A percentile compares a stretch with the other conserved stretches of the same genome.
phyloP scores from a whole-genome alignment of 208 protist genomes.

The Wallacemonas sp. region DNA sequence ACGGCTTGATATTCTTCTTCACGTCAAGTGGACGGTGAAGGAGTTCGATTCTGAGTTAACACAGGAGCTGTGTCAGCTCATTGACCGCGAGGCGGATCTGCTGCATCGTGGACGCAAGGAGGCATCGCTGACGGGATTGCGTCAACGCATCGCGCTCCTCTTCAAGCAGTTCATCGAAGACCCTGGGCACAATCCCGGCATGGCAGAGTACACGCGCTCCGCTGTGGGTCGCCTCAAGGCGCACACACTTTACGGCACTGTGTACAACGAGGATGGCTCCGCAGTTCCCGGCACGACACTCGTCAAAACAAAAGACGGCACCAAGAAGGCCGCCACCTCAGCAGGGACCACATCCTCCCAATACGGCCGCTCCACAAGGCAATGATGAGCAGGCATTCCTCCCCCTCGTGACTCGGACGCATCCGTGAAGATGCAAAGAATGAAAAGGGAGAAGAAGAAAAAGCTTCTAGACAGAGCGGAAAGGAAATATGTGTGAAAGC shows the following conservation, averaged over 20 bases:
- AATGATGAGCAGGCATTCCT: neutral
- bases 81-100: slow-evolving; percentile 97
- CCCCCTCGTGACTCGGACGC: too few relatives aligned
- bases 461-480: neutral
- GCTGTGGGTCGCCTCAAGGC: slow-evolving; percentile 38
- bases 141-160: slow-evolving; percentile 85
- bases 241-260: slow-evolving; percentile 19
- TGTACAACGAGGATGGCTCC: slow-evolving; percentile 5
- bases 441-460: neutral
- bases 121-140: slow-evolving; percentile 70
- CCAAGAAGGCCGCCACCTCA: slow-evolving; percentile 1
- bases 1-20: slow-evolving; percentile 95
- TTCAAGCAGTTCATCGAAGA: slow-evolving; percentile 95
- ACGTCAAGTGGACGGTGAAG: slow-evolving; percentile 97
- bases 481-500: too few relatives aligned
- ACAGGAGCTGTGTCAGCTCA: slow-evolving; percentile 93
- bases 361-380: neutral
- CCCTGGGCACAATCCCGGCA: slow-evolving; percentile 96
- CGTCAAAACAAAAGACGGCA: neutral
- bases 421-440: neutral
- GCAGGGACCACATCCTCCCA: neutral
- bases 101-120: slow-evolving; percentile 89
- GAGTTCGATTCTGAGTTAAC: slow-evolving; percentile 91
- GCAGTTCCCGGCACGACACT: slow-evolving; percentile 3
- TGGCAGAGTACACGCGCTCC: slow-evolving; percentile 65